Percentiles rank a stretch among this genome's conserved stretches.
Evolutionary conservation across 1,284 basidiomycete species (phyloP).

Genomic region (Ganoderma boninense): DNA sequence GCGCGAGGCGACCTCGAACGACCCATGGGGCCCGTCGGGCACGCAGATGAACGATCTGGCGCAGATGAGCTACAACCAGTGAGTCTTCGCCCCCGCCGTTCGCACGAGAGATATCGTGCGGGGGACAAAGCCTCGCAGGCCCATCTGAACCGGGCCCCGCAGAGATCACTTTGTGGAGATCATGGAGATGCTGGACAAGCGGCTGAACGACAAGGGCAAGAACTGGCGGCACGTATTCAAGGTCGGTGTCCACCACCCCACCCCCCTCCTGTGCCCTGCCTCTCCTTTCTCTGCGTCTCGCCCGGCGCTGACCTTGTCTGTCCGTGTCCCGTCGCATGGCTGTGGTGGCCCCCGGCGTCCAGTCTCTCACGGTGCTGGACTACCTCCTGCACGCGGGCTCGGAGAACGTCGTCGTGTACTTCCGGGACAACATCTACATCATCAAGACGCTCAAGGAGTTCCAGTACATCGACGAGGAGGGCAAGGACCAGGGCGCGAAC

Average conservation of each 20-base stretch:
- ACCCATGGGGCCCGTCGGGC: slow-evolving; percentile 98
- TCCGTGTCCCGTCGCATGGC: not conserved
- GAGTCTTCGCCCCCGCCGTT: slow-evolving; percentile 44
- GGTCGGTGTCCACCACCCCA: slow-evolving; percentile 49
- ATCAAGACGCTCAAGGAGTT: slow-evolving; percentile 99
- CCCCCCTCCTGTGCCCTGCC: too few species aligned
- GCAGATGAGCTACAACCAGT: slow-evolving; percentile 98
- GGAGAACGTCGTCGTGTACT: slow-evolving; percentile 99
- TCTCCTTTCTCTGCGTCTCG: slow-evolving; percentile 7
- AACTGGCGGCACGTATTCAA: slow-evolving; percentile 99
- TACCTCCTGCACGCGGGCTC: slow-evolving; percentile 97
- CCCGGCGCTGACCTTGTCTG: slow-evolving; percentile 4
- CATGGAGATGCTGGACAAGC: slow-evolving; percentile 99
- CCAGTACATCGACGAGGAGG: slow-evolving; percentile 95
- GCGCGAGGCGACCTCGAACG: slow-evolving; percentile 99
- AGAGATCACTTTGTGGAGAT: slow-evolving; percentile 99
- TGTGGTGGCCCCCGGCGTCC: slow-evolving; percentile 4
- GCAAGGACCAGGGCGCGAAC: slow-evolving; percentile 98
- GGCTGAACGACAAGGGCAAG: slow-evolving; percentile 99
- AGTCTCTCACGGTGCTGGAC: slow-evolving; percentile 96
- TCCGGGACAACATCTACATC: slow-evolving; percentile 97
- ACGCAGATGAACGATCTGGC: slow-evolving; percentile 99
- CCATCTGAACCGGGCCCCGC: slow-evolving; percentile 9
- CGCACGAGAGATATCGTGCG: not conserved
- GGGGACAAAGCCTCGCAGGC: not conserved